Evolutionary conservation across 1,284 basidiomycete species (phyloP), one percentile per base, ranked within the genome.

Genomic region (Cutaneotrichosporon cavernicola): DNA sequence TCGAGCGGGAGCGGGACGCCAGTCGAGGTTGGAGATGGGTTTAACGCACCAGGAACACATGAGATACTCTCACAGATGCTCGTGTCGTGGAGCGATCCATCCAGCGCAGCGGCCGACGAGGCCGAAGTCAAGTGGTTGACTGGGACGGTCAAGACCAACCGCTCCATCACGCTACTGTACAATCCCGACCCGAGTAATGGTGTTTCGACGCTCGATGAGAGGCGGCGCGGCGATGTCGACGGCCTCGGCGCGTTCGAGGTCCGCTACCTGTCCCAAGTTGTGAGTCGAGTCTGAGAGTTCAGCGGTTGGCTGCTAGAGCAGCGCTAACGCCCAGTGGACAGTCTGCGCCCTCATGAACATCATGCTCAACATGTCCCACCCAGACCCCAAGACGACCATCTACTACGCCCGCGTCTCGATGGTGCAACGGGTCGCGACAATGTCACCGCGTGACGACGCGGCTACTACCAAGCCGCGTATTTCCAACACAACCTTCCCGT

Each of bases 401-500:
- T 76, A 70, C 58, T 73, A 71, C 46, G 65, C 72, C 26, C 66
- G 71, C 22, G 65, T 75, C 4, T 49, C 63, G 11, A 64, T 79
- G 5, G 51, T 68, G 11, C 76, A 79, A 60, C 72, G 67, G 2
- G 65, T 69, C 46, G 47, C 61, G 4, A 64, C 76, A n/a, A 67
- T 53, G 11, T 75, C 75, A 2, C 75, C 74, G 7, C 63, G 74
- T n/a, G 72, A 72, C 47, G 72, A 72, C 38, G 61, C 65, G 4
- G 65, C 57, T 7, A 59, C 40, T 0, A 58, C 62, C 18, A 18
- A 62, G 47, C 71, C 70, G 0, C 60, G 66, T 5, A 14, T 56
- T 11, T 49, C 61, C 7, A 65, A 40, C 22, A 64, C 63, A 2
- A 50, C 31, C 11, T 72, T 73, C 46, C 18, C 58, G n/a, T 56